Base-by-base conservation (phyloP, 306 rosid species). In the Gynostemma pentaphyllum region DNA sequence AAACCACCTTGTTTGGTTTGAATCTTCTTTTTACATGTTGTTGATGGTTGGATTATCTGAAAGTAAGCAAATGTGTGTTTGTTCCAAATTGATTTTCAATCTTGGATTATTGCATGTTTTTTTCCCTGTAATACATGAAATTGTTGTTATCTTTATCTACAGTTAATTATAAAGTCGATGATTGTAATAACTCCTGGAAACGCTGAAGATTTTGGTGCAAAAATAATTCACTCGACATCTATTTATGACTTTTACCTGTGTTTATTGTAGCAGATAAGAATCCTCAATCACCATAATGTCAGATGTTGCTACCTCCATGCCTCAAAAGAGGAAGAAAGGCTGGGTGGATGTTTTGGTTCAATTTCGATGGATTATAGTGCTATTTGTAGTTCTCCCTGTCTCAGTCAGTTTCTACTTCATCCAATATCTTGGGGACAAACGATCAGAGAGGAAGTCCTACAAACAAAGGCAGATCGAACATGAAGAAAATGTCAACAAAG, bases 321-420 rank as follows among this genome's bases (percentile, higher is more conserved):
- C 92, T 16, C 92, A 95, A 0, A 92, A 88, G 89, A 84, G 98
- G 90, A 92, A 85, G 90, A 85, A 85, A 77, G 4, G 73, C 40
- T 74, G 87, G 85, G 98, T 92, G 78, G 98, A 92, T 78, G 76
- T 79, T 14, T 79, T 92, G 44, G 90, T 92, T 45, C 52, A 84
- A 30, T 88, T 92, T 48, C 77, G 98, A 67, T 92, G 98, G 98
- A 88, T 92, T 53, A 1, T 86, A 36, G 98, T 92, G 42, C 83
- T 92, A 67, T 92, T 92, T 64, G 90, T 92, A 62, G 98, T 92
- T 37, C 96, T 92, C 44, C 98, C 98, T 14, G 69, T 92, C 69
- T 92, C 98, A 66, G 88, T 77, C 80, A 77, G 92, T 32, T 19
- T 92, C 27, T 92, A 92, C 78, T 92, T 92, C 47, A 83, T 88